A percentile compares a stretch with the other conserved stretches of the same genome.
These are phyloP conservation scores for Massariosphaeria phaeospora DNA, from an alignment of 495 filamentous ascomycete genomes.

Conservation along the genomic window DNA sequence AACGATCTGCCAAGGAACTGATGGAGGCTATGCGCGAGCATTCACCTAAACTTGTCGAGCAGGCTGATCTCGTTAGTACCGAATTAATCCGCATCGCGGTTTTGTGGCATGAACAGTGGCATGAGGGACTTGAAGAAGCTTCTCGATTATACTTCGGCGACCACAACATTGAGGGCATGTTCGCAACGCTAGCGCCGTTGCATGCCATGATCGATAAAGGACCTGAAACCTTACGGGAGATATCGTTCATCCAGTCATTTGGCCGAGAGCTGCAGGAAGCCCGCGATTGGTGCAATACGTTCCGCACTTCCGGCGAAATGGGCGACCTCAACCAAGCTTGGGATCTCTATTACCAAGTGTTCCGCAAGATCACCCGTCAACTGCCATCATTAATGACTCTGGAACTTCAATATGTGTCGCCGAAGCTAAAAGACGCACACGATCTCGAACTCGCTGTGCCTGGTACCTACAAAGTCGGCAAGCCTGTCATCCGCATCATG, in stretches of 20 bases:
- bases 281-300: conserved; percentile 91
- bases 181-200: conserved; percentile 79
- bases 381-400: conserved; percentile 83
- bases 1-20: conserved; percentile 78
- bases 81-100: conserved; percentile 96
- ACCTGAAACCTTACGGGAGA: conserved; percentile 86
- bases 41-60: conserved; percentile 87
- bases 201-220: conserved; percentile 88
- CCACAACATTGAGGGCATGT: conserved; percentile 95
- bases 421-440: conserved; percentile 73
- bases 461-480: conserved; percentile 86
- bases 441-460: conserved; percentile 89
- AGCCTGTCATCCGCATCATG: conserved; percentile 77
- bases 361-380: conserved; percentile 92
- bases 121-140: conserved; percentile 97
- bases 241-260: conserved; percentile 97
- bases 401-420: conserved; percentile 95
- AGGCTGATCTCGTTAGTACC: conserved; percentile 87
- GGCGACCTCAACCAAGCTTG: conserved; percentile 96
- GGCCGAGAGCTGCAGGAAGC: conserved; percentile 91
- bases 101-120: conserved; percentile 97
- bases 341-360: conserved; percentile 97
- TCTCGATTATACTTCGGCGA: conserved; percentile 87
- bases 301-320: conserved; percentile 75
- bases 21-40: conserved; percentile 98